phyloP scores from a whole-genome alignment of 108 stramenopile genomes.

The Craspedostauros australis region DNA sequence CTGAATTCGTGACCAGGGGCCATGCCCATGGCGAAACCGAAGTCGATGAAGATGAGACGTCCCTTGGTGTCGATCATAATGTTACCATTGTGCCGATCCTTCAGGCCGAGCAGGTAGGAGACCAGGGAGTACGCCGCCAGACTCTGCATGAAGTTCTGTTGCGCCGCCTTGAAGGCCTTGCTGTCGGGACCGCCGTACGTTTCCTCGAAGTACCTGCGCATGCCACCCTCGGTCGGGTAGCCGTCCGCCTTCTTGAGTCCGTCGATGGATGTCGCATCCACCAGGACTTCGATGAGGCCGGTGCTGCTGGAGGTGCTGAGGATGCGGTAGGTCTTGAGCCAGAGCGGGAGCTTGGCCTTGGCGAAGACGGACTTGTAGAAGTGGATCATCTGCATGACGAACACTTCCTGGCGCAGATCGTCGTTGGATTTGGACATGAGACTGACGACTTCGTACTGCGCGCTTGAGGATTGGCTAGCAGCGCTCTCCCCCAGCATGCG shows the following conservation, averaged over 20 bases:
- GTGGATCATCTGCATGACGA: constrained; percentile 96
- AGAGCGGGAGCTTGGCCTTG: constrained; percentile 77
- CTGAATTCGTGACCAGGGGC: constrained; percentile 93
- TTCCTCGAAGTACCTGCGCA: constrained; percentile 83
- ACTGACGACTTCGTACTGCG: constrained; percentile 50
- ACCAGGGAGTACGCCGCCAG: constrained; percentile 91
- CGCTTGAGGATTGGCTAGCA: no score
- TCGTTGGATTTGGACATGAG: constrained; percentile 97
- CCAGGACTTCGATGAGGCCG: constrained; percentile 89
- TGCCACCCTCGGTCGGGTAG: constrained; percentile 76
- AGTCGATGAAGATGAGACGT: constrained; percentile 97
- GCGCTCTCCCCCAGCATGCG: constrained; percentile 58
- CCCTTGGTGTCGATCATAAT: constrained; percentile 97
- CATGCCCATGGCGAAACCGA: constrained; percentile 98
- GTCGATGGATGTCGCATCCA: constrained; percentile 90
- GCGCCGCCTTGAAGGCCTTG: constrained; percentile 82
- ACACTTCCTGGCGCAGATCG: constrained; percentile 96
- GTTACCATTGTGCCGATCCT: constrained; percentile 99
- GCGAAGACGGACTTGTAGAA: constrained; percentile 93
- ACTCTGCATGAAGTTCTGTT: constrained; percentile 81
- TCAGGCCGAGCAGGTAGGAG: constrained; percentile 90
- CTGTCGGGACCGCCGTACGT: constrained; percentile 80
- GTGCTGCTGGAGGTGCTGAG: constrained; percentile 88
- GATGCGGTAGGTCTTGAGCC: constrained; percentile 95
- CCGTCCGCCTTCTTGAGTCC: constrained; percentile 90